Conservation (phyloP, 352 stramenopile species). For the Phytophthora nicotianae region DNA sequence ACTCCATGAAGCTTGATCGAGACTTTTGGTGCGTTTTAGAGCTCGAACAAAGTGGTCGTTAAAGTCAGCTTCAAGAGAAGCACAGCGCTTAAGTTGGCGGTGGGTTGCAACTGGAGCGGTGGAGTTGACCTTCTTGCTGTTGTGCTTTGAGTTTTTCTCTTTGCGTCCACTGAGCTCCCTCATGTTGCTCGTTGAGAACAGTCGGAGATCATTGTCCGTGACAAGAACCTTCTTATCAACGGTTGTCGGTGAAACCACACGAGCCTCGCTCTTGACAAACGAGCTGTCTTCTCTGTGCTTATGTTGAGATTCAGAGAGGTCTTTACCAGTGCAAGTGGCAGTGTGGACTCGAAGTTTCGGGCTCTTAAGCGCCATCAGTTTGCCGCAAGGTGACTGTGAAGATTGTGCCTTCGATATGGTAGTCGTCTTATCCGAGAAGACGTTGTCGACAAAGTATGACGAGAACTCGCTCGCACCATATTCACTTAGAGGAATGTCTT, state of each 20-base stretch:
- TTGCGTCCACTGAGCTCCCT: constrained; percentile 11
- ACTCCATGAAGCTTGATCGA: constrained; percentile 7
- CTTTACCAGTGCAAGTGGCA: constrained; percentile 2
- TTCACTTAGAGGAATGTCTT: constrained; percentile 22
- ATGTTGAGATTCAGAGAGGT: neutral
- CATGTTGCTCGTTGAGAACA: constrained; percentile 33
- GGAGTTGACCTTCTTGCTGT: constrained; percentile 16
- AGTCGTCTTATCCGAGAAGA: constrained; percentile 13
- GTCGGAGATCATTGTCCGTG: constrained; percentile 47
- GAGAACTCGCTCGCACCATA: constrained; percentile 18
- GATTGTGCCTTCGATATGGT: neutral
- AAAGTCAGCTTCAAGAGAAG: constrained; percentile 10
- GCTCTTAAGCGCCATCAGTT: neutral
- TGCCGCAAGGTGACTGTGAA: neutral
- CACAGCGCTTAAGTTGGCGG: constrained; percentile 18
- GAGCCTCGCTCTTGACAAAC: constrained; percentile 20
- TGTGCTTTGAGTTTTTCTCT: constrained; percentile 11
- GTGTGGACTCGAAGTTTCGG: constrained; percentile 21
- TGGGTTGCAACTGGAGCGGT: neutral
- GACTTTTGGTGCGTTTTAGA: constrained; percentile 20
- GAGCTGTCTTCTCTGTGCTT: neutral
- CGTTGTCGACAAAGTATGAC: constrained; percentile 19
- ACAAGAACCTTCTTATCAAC: constrained; percentile 57
- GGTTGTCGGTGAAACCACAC: constrained; percentile 40
- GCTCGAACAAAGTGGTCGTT: constrained; percentile 5